Base-by-base conservation (phyloP, 2,329 filamentous ascomycete genomes). In the Salinomyces thailandicus region DNA sequence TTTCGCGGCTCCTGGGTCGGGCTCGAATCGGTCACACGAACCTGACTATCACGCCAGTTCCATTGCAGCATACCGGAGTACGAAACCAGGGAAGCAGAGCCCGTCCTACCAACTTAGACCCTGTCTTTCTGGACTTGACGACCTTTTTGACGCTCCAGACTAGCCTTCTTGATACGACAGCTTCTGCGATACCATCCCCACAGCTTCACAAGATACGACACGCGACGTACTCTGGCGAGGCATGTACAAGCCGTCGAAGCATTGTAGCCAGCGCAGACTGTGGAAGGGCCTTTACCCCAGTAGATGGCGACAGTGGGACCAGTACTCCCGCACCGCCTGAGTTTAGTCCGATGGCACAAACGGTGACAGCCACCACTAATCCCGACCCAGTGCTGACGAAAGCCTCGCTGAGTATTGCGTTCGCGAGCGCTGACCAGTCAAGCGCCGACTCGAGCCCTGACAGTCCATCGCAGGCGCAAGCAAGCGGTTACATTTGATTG, bases 41-140 rank as follows among this genome's bases (percentile, higher is more conserved):
- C 14, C 33, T 36, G n/a, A 24, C 33, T n/a, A 5, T 36, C 4
- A 36, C 33, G 6, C 33, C 33, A 11, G 33, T 36, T 3, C 33
- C 33, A 12, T 14, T 36, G 14, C 7, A 4, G n/a, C 4, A 2
- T 26, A 2, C 22, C n/a, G 9, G 22, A 9, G 2, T n/a, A 26
- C 22, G n/a, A 26, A 2, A 9, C 22, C n/a, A n/a, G 22, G 22
- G 22, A 26, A 26, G 22, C 4, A n/a, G n/a, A n/a, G n/a, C n/a
- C 9, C 22, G 22, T 26, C 22, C n/a, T 26, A n/a, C 9, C n/a
- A n/a, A 8, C n/a, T 26, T n/a, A 26, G 22, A 26, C 22, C n/a
- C 9, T 26, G 22, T 26, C 4, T n/a, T 26, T 26, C 9, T 26
- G 22, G 22, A 26, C 22, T 26, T n/a, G 22, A n/a, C 9, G 22